These are phyloP conservation scores for Bacidia rubella DNA, from an alignment of 495 filamentous ascomycete genomes.

Conservation along the genomic window DNA sequence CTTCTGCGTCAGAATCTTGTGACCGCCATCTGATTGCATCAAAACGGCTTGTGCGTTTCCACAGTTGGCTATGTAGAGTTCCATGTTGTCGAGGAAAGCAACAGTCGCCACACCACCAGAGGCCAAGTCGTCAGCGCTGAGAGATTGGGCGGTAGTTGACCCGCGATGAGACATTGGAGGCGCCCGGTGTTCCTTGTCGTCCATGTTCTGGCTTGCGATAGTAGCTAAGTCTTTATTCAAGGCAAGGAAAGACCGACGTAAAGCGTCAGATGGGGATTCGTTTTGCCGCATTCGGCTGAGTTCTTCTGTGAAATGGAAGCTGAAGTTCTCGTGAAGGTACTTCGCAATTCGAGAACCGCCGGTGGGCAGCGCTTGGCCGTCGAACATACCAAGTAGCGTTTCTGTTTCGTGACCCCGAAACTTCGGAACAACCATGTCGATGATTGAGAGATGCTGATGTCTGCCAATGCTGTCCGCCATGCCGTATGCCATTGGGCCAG, in stretches of 20 bases:
- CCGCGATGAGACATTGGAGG: constrained; percentile 47
- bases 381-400: constrained; percentile 84
- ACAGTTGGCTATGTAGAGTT: constrained; percentile 88
- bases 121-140: constrained; percentile 75
- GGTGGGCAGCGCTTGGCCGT: constrained; percentile 71
- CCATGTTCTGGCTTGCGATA: constrained; percentile 67
- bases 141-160: constrained; percentile 50
- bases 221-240: constrained; percentile 91
- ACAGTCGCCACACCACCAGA: constrained; percentile 89
- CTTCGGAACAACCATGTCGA: constrained; percentile 89
- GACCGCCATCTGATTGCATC: constrained; percentile 70
- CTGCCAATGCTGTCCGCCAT: constrained; percentile 95
- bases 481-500: constrained; percentile 78
- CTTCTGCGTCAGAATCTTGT: constrained; percentile 70
- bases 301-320: constrained; percentile 68
- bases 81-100: constrained; percentile 73
- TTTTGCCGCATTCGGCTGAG: constrained; percentile 51
- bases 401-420: constrained; percentile 87
- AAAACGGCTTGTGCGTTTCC: constrained; percentile 91
- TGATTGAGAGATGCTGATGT: constrained; percentile 90
- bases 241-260: constrained; percentile 73
- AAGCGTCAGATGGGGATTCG: constrained; percentile 69
- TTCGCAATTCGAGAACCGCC: constrained; percentile 93
- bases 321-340: constrained; percentile 89
- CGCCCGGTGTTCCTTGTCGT: constrained; percentile 47